These are phyloP conservation scores for Penicillium oxalicum DNA, from an alignment of 2,329 filamentous ascomycete genomes.

Conservation along the genomic window DNA sequence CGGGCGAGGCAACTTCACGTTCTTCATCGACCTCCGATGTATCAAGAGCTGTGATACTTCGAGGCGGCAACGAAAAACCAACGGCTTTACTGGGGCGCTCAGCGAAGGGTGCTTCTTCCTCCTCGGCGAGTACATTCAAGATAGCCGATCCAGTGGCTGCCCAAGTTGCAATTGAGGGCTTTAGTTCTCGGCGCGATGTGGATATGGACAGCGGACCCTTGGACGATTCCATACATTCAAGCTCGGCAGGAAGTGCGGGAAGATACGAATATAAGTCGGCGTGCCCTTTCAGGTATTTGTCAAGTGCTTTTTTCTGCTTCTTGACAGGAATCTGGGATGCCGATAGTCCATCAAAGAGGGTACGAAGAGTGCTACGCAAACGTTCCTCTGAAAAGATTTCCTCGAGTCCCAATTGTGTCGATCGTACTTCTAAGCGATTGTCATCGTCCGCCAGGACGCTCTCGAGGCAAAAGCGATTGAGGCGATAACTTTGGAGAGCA, in stretches of 20 bases:
- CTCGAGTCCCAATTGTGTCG: slow-evolving; percentile 54
- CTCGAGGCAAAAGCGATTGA: slow-evolving; percentile 58
- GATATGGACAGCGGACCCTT: slow-evolving; percentile 33
- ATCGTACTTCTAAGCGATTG: slow-evolving; percentile 48
- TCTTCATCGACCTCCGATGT: slow-evolving; percentile 13
- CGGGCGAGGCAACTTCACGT: slow-evolving; percentile 8
- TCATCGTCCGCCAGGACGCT: slow-evolving; percentile 58
- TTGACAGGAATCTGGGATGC: slow-evolving; percentile 47
- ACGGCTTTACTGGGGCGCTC: slow-evolving; percentile 37
- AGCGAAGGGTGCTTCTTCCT: slow-evolving; percentile 29
- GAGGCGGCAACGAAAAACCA: slow-evolving; percentile 36
- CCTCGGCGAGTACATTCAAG: slow-evolving; percentile 38
- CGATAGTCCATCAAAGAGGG: slow-evolving; percentile 52
- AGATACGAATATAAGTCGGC: slow-evolving; percentile 50
- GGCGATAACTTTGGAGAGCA: slow-evolving; percentile 52
- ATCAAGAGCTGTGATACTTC: slow-evolving; percentile 19
- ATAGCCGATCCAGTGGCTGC: slow-evolving; percentile 46
- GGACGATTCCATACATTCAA: slow-evolving; percentile 25
- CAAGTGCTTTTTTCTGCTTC: slow-evolving; percentile 47
- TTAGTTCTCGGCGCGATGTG: slow-evolving; percentile 36
- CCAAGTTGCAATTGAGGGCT: slow-evolving; percentile 38
- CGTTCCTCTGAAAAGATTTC: slow-evolving; percentile 50
- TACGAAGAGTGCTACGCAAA: slow-evolving; percentile 44
- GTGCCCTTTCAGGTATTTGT: slow-evolving; percentile 48
- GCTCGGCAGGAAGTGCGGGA: slow-evolving; percentile 29